Evolutionary conservation across 305 asterid genomes (phyloP).

Genomic region (Solanum chacoense): DNA sequence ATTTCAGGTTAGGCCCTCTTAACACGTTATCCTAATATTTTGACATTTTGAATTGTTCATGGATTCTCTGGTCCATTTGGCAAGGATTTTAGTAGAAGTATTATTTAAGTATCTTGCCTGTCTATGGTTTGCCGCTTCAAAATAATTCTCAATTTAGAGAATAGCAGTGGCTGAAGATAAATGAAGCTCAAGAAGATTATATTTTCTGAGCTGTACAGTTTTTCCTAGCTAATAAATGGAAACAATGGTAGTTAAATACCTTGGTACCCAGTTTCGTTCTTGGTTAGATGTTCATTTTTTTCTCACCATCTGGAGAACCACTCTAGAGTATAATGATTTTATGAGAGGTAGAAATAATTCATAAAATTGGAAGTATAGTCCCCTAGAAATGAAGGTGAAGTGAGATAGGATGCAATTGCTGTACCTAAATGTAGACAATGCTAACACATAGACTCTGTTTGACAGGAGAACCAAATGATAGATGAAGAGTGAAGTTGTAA

Average conservation of each 20-base stretch:
- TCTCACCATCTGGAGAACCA: background rate
- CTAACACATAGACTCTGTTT: background rate
- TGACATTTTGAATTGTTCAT: background rate
- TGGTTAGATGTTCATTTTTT: background rate
- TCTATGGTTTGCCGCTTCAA: background rate
- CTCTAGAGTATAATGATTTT: background rate
- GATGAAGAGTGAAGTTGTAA: background rate
- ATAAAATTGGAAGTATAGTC: background rate
- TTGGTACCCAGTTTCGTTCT: background rate
- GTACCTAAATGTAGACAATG: background rate
- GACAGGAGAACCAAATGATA: background rate
- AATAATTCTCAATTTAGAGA: background rate
- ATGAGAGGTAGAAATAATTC: background rate
- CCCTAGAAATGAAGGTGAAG: background rate
- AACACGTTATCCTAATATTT: background rate
- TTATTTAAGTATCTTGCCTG: background rate
- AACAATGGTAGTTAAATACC: background rate
- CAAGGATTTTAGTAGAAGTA: background rate
- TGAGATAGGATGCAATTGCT: background rate
- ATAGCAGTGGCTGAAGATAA: background rate
- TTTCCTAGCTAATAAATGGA: background rate
- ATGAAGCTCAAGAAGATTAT: background rate
- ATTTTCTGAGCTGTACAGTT: background rate
- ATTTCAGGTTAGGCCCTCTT: slow-evolving; percentile 50
- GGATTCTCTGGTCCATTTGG: background rate